Percentiles rank a stretch among this genome's conserved stretches.
Evolutionary conservation across 805 yeast genomes (phyloP).

Genomic region (Cyberlindnera americana): DNA sequence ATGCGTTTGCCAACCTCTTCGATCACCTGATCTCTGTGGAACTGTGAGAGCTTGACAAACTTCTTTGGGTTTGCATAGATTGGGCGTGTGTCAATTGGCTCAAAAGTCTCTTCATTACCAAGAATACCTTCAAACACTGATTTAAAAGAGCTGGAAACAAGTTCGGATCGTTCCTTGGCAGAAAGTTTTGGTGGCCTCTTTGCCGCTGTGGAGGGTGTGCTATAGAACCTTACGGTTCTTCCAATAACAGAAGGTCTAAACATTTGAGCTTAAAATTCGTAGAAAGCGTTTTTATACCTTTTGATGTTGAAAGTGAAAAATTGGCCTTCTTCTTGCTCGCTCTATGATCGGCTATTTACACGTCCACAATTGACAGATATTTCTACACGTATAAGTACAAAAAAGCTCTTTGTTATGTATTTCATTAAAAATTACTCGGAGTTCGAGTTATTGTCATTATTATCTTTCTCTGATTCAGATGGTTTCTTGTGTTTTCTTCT

Average conservation of each 20-base stretch:
- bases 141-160: slow-evolving; percentile 24
- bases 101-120: slow-evolving; percentile 38
- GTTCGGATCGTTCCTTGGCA: slow-evolving; percentile 22
- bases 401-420: background rate
- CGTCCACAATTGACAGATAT: no score
- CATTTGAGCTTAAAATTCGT: no score
- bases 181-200: slow-evolving; percentile 12
- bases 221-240: background rate
- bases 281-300: no score
- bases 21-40: slow-evolving; percentile 56
- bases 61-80: slow-evolving; percentile 37
- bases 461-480: background rate
- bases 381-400: no score
- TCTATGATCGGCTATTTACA: no score
- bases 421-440: background rate
- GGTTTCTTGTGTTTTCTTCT: slow-evolving; percentile 22
- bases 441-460: background rate
- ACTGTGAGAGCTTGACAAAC: slow-evolving; percentile 31
- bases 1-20: slow-evolving; percentile 46
- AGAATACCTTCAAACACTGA: slow-evolving; percentile 31
- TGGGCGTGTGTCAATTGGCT: slow-evolving; percentile 45
- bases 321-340: no score
- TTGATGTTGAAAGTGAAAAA: no score
- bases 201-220: no score
- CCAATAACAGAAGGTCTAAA: background rate